These are phyloP conservation scores for Penicillium lividum DNA, from an alignment of 495 filamentous ascomycete species.

Conservation along the genomic window DNA sequence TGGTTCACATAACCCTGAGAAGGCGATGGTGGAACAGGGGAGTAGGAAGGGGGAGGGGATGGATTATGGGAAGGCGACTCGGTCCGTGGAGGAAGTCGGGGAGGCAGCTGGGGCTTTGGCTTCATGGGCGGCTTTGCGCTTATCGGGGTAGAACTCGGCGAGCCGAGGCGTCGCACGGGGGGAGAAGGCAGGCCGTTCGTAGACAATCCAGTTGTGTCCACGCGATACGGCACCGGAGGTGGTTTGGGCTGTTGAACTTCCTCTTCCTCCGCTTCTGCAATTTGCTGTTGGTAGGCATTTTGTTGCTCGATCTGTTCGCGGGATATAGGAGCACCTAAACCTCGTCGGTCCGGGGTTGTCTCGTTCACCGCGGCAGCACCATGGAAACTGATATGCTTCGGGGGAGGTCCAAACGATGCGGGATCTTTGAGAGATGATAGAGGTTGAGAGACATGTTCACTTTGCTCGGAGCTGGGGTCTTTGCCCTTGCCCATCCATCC, in stretches of 20 bases:
- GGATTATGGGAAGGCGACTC: conserved; percentile 45
- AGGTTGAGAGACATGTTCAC: conserved; percentile 63
- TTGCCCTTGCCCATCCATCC: conserved; percentile 54
- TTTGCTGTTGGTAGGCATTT: conserved; percentile 35
- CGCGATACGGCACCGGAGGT: conserved; percentile 67
- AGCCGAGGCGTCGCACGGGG: conserved; percentile 58
- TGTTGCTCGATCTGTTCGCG: conserved; percentile 40
- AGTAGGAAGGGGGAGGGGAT: conserved; percentile 58
- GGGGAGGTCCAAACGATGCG: conserved; percentile 79
- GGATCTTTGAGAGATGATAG: conserved; percentile 82
- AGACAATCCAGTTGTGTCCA: conserved; percentile 69
- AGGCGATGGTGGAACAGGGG: conserved; percentile 27
- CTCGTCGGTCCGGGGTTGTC: conserved; percentile 48
- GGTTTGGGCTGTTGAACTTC: conserved; percentile 44
- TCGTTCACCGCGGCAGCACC: conserved; percentile 49
- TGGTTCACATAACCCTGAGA: conserved; percentile 62
- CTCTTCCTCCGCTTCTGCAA: conserved; percentile 35
- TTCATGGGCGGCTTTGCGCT: conserved; percentile 33
- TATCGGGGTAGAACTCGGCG: conserved; percentile 34
- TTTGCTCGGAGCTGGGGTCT: conserved; percentile 34
- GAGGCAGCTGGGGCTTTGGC: conserved; percentile 59
- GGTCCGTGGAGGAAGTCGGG: conserved; percentile 72
- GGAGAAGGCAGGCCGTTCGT: conserved; percentile 71
- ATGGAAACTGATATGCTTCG: conserved; percentile 64
- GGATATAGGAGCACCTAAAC: conserved; percentile 50